Percentiles rank a stretch among this genome's conserved stretches.
These are phyloP conservation scores for Discostella pseudostelligera DNA, from an alignment of 108 stramenopile genomes.

Conservation along the genomic window DNA sequence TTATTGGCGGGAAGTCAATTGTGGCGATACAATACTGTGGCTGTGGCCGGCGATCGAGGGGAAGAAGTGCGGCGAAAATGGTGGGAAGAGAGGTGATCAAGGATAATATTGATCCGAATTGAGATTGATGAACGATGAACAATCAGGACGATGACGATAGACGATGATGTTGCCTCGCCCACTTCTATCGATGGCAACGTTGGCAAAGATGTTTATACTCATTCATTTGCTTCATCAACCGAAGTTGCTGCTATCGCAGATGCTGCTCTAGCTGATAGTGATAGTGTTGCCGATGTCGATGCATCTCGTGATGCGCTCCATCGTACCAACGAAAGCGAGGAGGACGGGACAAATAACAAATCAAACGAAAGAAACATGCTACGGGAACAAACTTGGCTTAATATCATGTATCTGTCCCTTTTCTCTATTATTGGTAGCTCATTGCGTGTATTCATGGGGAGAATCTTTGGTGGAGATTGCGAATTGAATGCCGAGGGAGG, in stretches of 20 bases:
- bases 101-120: too few species aligned
- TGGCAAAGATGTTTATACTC: neutral
- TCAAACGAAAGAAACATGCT: neutral
- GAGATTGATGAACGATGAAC: too few species aligned
- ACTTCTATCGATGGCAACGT: neutral
- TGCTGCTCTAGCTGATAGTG: neutral
- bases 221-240: neutral
- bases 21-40: too few species aligned
- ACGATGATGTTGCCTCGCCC: neutral
- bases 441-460: conserved; percentile 47
- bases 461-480: conserved; percentile 73
- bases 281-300: neutral
- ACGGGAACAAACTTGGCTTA: conserved; percentile 11
- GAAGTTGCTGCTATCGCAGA: neutral
- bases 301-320: too few species aligned
- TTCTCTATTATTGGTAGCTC: conserved; percentile 57
- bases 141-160: too few species aligned
- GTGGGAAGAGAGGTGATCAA: too few species aligned
- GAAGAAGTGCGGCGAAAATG: too few species aligned
- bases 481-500: conserved; percentile 29
- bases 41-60: too few species aligned
- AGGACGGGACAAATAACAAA: too few species aligned
- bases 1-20: too few species aligned
- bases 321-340: neutral
- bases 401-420: conserved; percentile 50